Conservation (phyloP, 345 rosid genomes). For the Eucalyptus regnans region DNA sequence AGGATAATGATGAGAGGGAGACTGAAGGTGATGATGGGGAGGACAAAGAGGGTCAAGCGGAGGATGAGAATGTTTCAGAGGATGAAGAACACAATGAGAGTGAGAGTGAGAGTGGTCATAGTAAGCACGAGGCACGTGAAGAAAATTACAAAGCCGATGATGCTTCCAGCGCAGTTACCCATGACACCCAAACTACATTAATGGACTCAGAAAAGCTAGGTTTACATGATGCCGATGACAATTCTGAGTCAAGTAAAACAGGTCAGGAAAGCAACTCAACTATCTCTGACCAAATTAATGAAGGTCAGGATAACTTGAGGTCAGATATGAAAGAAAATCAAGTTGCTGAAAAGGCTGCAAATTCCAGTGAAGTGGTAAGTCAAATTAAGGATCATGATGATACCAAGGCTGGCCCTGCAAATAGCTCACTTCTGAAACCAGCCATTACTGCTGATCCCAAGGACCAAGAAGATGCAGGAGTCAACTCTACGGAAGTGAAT, state of each 20-base stretch:
- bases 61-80: constrained; percentile 12
- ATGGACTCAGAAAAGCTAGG: constrained; percentile 22
- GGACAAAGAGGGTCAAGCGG: constrained; percentile 31
- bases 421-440: background rate
- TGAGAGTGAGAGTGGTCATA: constrained; percentile 17
- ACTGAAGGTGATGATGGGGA: constrained; percentile 33
- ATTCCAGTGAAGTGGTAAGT: background rate
- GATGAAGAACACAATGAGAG: constrained; percentile 25
- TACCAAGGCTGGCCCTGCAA: background rate
- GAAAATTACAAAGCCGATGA: constrained; percentile 83
- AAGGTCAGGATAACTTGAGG: background rate
- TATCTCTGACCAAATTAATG: background rate
- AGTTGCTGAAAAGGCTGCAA: background rate
- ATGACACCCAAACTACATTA: constrained; percentile 23
- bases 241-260: background rate
- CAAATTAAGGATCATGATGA: background rate
- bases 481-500: background rate
- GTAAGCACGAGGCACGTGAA: constrained; percentile 68
- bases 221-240: constrained; percentile 17
- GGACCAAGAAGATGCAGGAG: background rate
- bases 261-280: background rate
- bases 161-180: constrained; percentile 96
- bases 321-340: background rate
- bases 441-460: background rate
- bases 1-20: constrained; percentile 3